phyloP scores from a whole-genome alignment of 2,329 filamentous ascomycete species.

The Penicillium sp. region DNA sequence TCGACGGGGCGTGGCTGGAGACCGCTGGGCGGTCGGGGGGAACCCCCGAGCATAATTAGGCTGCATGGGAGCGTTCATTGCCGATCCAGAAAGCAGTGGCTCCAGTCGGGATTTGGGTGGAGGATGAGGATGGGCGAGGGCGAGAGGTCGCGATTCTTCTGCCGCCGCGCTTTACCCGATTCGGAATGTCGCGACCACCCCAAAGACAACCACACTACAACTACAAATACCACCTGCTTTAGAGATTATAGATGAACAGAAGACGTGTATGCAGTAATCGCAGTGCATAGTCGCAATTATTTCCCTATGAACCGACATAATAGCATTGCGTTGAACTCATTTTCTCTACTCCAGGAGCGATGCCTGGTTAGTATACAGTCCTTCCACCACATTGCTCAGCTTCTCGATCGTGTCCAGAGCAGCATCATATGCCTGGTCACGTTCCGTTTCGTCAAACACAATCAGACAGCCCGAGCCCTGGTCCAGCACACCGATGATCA shows the following conservation, averaged over 20 bases:
- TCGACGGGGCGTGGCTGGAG: conserved; percentile 44
- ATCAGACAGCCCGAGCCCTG: conserved; percentile 97
- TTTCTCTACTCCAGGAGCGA: conserved; percentile 75
- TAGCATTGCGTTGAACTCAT: conserved; percentile 27
- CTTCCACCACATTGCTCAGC: conserved; percentile 94
- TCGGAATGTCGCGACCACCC: conserved; percentile 23
- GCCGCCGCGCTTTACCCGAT: conserved; percentile 38
- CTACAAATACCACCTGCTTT: background rate
- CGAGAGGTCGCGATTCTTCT: conserved; percentile 37
- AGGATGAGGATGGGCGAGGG: conserved; percentile 22
- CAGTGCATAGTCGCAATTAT: conserved; percentile 18
- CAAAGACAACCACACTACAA: background rate
- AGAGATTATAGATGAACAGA: background rate
- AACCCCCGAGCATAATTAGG: conserved; percentile 44
- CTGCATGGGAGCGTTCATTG: conserved; percentile 44
- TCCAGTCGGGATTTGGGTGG: conserved; percentile 16
- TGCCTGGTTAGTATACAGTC: conserved; percentile 96
- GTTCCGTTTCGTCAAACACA: conserved; percentile 91
- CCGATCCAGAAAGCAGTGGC: conserved; percentile 15
- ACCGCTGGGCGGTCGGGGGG: conserved; percentile 40
- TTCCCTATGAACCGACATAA: conserved; percentile 22
- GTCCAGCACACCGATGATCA: conserved; percentile 95
- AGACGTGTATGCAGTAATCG: conserved; percentile 1
- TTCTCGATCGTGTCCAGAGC: conserved; percentile 95
- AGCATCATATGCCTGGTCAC: conserved; percentile 90